These are phyloP conservation scores for Chaetomium cochliodes DNA, from an alignment of 495 filamentous ascomycete genomes.

Conservation along the genomic window DNA sequence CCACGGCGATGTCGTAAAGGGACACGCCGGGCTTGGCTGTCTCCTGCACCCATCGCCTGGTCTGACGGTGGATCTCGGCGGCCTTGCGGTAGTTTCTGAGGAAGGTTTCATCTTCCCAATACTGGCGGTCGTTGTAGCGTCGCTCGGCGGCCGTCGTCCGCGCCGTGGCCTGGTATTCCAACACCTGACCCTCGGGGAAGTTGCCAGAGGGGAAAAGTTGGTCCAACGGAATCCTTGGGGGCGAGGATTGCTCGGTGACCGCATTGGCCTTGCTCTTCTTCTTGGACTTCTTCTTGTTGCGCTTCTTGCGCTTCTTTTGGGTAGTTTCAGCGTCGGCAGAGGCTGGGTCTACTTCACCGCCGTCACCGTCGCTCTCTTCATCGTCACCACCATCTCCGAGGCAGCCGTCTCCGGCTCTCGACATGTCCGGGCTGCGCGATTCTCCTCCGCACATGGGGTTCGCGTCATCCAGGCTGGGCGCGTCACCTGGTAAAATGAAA, in stretches of 20 bases:
- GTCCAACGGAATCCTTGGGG: constrained; percentile 72
- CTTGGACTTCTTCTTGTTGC: constrained; percentile 48
- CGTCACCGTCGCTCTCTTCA: constrained; percentile 63
- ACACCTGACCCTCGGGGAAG: constrained; percentile 78
- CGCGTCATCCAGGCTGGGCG: background rate
- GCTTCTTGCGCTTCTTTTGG: constrained; percentile 77
- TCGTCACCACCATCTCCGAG: constrained; percentile 48
- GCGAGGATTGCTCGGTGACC: constrained; percentile 65
- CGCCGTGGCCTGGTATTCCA: constrained; percentile 74
- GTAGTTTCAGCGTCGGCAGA: constrained; percentile 35
- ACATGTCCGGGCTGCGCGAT: background rate
- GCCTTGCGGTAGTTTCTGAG: constrained; percentile 82
- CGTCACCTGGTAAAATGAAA: constrained; percentile 6
- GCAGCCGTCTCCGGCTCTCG: constrained; percentile 7
- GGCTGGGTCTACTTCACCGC: constrained; percentile 19
- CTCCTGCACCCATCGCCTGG: constrained; percentile 77
- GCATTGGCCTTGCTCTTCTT: constrained; percentile 67
- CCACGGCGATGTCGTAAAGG: constrained; percentile 78
- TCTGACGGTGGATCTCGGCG: constrained; percentile 85
- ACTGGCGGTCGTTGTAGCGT: constrained; percentile 73
- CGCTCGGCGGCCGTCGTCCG: constrained; percentile 85
- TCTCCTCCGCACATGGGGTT: background rate
- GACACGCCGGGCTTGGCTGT: constrained; percentile 77
- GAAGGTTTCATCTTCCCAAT: constrained; percentile 63
- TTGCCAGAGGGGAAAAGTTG: constrained; percentile 69